These are phyloP conservation scores for Piper betle DNA, from an alignment of 164 flowering plant genomes.

Conservation along the genomic window DNA sequence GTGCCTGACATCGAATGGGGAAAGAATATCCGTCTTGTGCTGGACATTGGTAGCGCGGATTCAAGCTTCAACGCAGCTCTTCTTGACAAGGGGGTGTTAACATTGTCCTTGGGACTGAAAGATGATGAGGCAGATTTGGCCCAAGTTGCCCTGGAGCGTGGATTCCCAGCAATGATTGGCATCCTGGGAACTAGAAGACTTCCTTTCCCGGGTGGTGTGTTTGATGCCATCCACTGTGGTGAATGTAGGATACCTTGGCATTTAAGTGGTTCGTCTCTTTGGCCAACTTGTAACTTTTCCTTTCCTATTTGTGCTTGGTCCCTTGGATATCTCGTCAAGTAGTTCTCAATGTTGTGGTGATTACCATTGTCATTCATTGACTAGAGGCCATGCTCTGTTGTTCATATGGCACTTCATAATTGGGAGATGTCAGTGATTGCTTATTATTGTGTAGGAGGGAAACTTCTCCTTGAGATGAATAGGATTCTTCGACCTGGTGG, in stretches of 20 bases:
- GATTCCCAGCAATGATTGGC: constrained; percentile 71
- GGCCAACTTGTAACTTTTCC: too few relatives aligned
- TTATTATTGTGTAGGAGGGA: constrained; percentile 45
- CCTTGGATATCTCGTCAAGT: background rate
- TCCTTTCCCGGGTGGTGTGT: constrained; percentile 84
- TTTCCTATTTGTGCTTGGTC: background rate
- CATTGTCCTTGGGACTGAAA: constrained; percentile 71
- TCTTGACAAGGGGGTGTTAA: constrained; percentile 70
- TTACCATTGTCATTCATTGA: too few relatives aligned
- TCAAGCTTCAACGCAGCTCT: constrained; percentile 65
- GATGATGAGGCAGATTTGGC: constrained; percentile 79
- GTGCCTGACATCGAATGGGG: constrained; percentile 99
- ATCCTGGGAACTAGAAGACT: constrained; percentile 61
- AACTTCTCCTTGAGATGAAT: constrained; percentile 79
- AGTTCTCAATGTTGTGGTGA: too few relatives aligned
- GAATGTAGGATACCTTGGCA: constrained; percentile 74
- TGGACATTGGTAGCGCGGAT: constrained; percentile 79
- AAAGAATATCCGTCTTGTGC: constrained; percentile 70
- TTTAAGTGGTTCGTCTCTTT: constrained; percentile 50
- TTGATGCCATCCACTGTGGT: constrained; percentile 89
- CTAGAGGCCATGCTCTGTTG: too few relatives aligned
- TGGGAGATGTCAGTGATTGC: background rate
- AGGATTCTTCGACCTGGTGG: constrained; percentile 90
- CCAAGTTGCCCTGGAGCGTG: constrained; percentile 89
- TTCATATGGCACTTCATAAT: background rate